Evolutionary conservation across 495 filamentous ascomycete species (phyloP), one percentile per base, ranked within the genome.

Genomic region (Pseudotulostoma volvatum): DNA sequence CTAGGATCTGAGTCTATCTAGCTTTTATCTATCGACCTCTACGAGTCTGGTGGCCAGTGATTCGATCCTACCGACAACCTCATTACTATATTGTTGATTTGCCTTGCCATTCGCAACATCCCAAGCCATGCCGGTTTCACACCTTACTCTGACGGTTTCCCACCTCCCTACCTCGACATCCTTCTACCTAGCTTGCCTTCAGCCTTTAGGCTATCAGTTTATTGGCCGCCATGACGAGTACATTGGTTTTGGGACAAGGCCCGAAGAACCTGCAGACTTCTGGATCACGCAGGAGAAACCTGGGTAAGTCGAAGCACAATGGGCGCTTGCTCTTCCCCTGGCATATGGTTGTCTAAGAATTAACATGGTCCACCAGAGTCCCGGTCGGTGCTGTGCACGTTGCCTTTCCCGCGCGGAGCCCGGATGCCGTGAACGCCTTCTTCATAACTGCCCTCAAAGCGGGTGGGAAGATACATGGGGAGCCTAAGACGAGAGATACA

Each of bases 141-240:
- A 76, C 46, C 57, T 76, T 42, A 68, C 66, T 42, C 58, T 78
- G 33, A 74, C 68, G 16, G 84, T 88, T 49, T 76, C 73, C 33
- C 74, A 87, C 52, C 77, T 90, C 30, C 74, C 83, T 5, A 76
- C 74, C 14, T 78, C 82, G 5, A 76, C 74, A 32, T 87, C 80
- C 1, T 88, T 87, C 63, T 93, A 81, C 56, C 70, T 86, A 3
- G 69, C 77, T 42, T 70, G 84, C 46, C 62, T 78, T 33, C 76
- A 81, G 43, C 81, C 84, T 0, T 63, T 92, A 14, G 81, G 80
- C 15, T 76, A 90, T 40, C 68, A 68, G 36, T 92, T 73, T 53
- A 67, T 86, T 41, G 63, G 60, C 37, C 57, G 63, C 31, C 57
- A 66, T 53, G 60, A 63, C 33, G 60, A 61, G 8, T 61, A 66